Evolutionary conservation across 2,329 filamentous ascomycete species (phyloP).

Genomic region (Ceratocystiopsis sp.): DNA sequence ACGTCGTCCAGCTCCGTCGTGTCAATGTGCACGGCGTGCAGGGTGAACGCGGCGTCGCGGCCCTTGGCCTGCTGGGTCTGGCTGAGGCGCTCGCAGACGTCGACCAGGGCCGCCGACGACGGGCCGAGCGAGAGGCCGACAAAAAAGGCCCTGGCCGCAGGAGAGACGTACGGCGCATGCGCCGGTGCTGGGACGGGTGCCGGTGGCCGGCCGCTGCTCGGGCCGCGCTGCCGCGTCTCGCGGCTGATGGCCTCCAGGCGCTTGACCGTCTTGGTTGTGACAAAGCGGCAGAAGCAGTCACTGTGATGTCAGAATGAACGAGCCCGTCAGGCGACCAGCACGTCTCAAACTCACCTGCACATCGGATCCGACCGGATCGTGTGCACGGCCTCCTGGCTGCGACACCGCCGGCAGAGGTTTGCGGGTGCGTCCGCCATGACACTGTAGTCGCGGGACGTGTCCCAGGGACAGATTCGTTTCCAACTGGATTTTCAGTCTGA

Average conservation of each 20-base stretch:
- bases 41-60: slow-evolving; percentile 48
- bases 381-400: slow-evolving; percentile 28
- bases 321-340: neutral
- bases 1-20: slow-evolving; percentile 17
- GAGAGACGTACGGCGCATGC: too few species aligned
- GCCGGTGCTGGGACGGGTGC: slow-evolving; percentile 15
- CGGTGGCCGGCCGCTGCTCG: slow-evolving; percentile 9
- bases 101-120: slow-evolving; percentile 61
- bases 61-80: slow-evolving; percentile 46
- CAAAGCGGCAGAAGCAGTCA: slow-evolving; percentile 61
- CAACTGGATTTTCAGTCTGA: too few species aligned
- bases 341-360: slow-evolving; percentile 30
- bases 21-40: slow-evolving; percentile 43
- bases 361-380: slow-evolving; percentile 40
- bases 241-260: slow-evolving; percentile 39
- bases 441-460: too few species aligned
- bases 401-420: slow-evolving; percentile 38
- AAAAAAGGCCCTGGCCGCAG: slow-evolving; percentile 34
- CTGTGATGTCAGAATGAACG: slow-evolving; percentile 20
- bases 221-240: slow-evolving; percentile 18
- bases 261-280: slow-evolving; percentile 64
- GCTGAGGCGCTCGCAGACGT: slow-evolving; percentile 56
- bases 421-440: slow-evolving; percentile 8
- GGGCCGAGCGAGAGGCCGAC: slow-evolving; percentile 71
- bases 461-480: too few species aligned